These are phyloP conservation scores for Stellera chamaejasme DNA, from an alignment of 345 rosid genomes.

Conservation along the genomic window DNA sequence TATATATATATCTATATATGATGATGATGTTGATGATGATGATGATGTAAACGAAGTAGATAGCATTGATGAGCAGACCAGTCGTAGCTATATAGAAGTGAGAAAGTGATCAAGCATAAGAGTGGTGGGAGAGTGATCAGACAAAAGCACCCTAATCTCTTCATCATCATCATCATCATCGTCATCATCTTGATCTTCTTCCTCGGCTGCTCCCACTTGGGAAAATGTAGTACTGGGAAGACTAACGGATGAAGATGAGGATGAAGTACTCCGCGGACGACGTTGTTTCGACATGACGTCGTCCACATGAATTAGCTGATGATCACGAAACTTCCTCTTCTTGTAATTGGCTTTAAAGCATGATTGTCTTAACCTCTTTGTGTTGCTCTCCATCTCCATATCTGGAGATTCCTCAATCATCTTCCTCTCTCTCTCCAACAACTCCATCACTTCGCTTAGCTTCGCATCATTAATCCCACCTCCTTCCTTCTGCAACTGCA, in stretches of 20 bases:
- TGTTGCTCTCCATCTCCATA: conserved; percentile 35
- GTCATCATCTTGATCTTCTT: not conserved
- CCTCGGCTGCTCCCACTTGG: not conserved
- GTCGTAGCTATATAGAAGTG: no score
- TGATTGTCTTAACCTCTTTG: conserved; percentile 70
- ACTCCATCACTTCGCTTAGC: conserved; percentile 32
- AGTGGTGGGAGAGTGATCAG: not conserved
- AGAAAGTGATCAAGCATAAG: no score
- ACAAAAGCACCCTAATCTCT: no score
- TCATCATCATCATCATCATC: not conserved
- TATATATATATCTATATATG: no score
- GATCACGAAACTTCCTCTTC: conserved; percentile 25
- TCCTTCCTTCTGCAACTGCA: conserved; percentile 14
- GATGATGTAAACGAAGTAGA: no score
- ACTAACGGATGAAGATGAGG: no score
- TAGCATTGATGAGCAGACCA: no score
- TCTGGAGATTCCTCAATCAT: conserved; percentile 58
- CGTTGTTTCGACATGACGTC: no score
- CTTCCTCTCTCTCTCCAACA: conserved; percentile 56
- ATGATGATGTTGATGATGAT: no score
- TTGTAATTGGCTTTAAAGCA: conserved; percentile 84
- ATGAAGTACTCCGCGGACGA: no score
- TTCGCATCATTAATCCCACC: conserved; percentile 20
- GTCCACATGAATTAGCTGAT: no score
- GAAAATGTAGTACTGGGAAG: no score